Conservation (phyloP, 2,329 filamentous ascomycete species). For the Colletotrichum chrysophilum region DNA sequence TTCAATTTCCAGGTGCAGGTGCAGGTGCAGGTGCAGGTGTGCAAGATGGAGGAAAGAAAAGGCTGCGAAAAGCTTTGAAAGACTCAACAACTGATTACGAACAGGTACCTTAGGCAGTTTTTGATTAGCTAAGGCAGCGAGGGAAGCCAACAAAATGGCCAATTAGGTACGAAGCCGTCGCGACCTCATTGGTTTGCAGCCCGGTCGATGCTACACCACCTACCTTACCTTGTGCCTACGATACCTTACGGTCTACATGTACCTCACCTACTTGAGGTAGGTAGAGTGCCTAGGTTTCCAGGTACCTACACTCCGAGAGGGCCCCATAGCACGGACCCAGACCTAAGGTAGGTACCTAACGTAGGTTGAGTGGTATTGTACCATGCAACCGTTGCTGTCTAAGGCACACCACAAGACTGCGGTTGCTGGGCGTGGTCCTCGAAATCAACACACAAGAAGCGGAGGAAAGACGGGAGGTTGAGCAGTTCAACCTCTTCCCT, state of each 20-base stretch:
- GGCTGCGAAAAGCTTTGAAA: neutral
- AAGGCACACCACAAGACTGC: neutral
- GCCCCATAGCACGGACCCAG: neutral
- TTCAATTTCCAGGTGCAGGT: neutral
- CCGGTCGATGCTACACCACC: neutral
- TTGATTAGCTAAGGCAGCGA: neutral
- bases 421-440: neutral
- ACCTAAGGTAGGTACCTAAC: too few species aligned
- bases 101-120: neutral
- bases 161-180: neutral
- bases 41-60: neutral
- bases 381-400: neutral
- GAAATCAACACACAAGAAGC: constrained; percentile 7
- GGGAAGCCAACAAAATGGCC: neutral
- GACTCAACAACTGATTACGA: neutral
- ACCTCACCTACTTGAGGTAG: too few species aligned
- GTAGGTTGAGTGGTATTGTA: too few species aligned
- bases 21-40: neutral
- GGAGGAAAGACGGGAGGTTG: neutral
- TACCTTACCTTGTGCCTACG: too few species aligned
- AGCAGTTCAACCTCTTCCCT: neutral
- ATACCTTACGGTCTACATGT: too few species aligned
- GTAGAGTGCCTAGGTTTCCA: too few species aligned
- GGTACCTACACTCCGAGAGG: neutral
- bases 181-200: neutral